These are phyloP conservation scores for Silene latifolia DNA, from an alignment of 148 eudicot genomes.

Conservation along the genomic window DNA sequence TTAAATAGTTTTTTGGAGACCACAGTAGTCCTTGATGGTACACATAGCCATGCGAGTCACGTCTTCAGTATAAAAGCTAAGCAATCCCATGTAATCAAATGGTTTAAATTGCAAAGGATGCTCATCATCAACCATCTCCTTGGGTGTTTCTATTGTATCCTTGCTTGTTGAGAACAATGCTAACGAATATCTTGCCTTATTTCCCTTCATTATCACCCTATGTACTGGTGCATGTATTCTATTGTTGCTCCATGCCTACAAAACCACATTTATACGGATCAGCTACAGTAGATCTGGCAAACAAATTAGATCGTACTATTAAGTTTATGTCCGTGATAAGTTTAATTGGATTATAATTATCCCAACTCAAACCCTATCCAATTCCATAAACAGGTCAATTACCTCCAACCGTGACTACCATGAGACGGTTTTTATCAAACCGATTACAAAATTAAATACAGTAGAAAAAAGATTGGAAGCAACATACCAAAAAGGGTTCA, in stretches of 20 bases:
- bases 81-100: slow-evolving; percentile 40
- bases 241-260: slow-evolving; percentile 75
- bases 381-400: no score
- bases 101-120: slow-evolving; percentile 49
- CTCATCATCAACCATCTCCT: slow-evolving; percentile 48
- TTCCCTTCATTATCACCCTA: slow-evolving; percentile 48
- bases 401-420: no score
- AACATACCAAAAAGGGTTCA: slow-evolving; percentile 41
- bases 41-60: slow-evolving; percentile 27
- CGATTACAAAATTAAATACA: no score
- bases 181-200: slow-evolving; percentile 46
- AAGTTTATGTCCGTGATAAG: no score
- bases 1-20: not conserved
- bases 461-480: not conserved
- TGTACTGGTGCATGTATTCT: slow-evolving; percentile 54
- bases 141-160: slow-evolving; percentile 36
- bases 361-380: no score
- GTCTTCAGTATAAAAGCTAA: slow-evolving; percentile 38
- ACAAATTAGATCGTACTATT: no score
- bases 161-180: slow-evolving; percentile 39
- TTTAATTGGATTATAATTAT: no score
- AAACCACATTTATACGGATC: not conserved
- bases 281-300: not conserved
- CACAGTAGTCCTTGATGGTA: slow-evolving; percentile 39
- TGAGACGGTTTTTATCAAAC: no score